phyloP scores from a whole-genome alignment of 495 filamentous ascomycete species.

The Podospora australis region DNA sequence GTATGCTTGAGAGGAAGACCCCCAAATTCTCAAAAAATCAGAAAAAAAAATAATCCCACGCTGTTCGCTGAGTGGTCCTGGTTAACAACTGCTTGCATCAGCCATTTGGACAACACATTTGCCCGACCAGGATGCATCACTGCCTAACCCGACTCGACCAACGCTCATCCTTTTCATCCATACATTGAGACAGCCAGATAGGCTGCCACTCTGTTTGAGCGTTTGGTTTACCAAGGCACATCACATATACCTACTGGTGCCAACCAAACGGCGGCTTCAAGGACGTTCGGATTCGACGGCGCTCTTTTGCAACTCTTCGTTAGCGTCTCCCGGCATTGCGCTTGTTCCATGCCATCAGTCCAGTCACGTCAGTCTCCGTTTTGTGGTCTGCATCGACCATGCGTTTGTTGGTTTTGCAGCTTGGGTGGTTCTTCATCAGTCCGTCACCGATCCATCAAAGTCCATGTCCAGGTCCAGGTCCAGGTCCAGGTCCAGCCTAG shows the following conservation, averaged over 20 bases:
- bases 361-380: no score
- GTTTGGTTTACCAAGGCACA: no score
- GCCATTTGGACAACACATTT: conserved; percentile 34
- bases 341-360: no score
- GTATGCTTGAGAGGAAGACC: no score
- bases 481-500: no score
- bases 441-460: conserved; percentile 14
- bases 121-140: conserved; percentile 46
- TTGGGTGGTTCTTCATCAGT: background rate
- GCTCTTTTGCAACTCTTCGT: conserved; percentile 34
- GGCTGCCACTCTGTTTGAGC: no score
- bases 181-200: no score
- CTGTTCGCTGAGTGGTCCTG: conserved; percentile 2
- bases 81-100: conserved; percentile 26
- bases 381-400: no score
- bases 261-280: conserved; percentile 23
- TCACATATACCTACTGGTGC: conserved; percentile 23
- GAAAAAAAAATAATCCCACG: conserved; percentile 7
- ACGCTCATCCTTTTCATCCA: conserved; percentile 3
- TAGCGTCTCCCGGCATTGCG: no score
- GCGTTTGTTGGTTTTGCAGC: conserved; percentile 25
- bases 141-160: conserved; percentile 42
- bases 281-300: conserved; percentile 27
- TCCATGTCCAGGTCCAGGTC: conserved; percentile 18
- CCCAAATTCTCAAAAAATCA: no score